Percentiles rank a stretch among this genome's conserved stretches.
Evolutionary conservation across 805 yeast genomes (phyloP).

Genomic region (Cyberlindnera veronae): DNA sequence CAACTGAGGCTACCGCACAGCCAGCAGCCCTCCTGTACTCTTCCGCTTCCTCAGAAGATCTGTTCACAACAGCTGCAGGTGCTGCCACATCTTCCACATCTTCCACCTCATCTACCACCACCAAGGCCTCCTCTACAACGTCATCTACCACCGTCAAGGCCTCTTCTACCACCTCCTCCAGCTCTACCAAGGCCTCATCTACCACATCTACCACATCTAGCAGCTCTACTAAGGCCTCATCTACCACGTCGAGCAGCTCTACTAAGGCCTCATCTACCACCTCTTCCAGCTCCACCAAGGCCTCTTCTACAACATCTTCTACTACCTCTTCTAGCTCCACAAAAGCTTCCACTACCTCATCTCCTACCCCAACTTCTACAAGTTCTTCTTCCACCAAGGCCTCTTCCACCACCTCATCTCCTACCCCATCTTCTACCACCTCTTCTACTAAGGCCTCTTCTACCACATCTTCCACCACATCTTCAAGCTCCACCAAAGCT

Average conservation of each 20-base stretch:
- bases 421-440: conserved; percentile 7
- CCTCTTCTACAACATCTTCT: neutral
- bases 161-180: neutral
- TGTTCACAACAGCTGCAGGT: neutral
- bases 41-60: too few relatives aligned
- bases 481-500: conserved; percentile 2
- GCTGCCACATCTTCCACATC: conserved; percentile 1
- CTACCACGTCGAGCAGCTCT: neutral
- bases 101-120: too few relatives aligned
- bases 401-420: conserved; percentile 9
- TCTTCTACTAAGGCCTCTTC: conserved; percentile 6
- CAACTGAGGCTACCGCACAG: too few relatives aligned
- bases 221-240: neutral
- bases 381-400: conserved; percentile 8
- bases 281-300: conserved; percentile 1
- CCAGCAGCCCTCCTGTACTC: too few relatives aligned
- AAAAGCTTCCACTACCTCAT: conserved; percentile 9
- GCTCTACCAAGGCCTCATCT: neutral
- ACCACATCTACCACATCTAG: neutral
- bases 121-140: neutral
- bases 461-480: neutral
- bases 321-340: conserved; percentile 1
- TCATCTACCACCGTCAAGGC: neutral
- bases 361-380: conserved; percentile 9
- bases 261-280: neutral